These are phyloP conservation scores for Pyrenochaeta sp. DNA, from an alignment of 2,329 filamentous ascomycete species.

Conservation along the genomic window DNA sequence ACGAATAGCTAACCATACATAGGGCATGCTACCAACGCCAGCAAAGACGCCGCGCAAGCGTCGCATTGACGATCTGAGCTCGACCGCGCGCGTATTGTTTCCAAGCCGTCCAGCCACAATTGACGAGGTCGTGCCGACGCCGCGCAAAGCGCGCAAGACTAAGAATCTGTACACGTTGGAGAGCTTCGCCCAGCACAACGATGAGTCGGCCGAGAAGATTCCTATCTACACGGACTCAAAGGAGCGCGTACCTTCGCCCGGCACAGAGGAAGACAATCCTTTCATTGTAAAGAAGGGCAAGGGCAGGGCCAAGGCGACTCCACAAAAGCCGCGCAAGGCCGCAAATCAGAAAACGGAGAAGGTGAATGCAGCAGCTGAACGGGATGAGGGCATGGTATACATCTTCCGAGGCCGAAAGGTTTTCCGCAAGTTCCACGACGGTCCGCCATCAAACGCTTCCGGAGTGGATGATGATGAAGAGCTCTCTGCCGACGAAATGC, in stretches of 20 bases:
- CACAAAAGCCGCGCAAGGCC: constrained; percentile 56
- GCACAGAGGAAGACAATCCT: constrained; percentile 73
- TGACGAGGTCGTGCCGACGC: constrained; percentile 66
- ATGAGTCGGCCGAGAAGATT: constrained; percentile 67
- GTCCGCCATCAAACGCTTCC: constrained; percentile 44
- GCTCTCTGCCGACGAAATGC: constrained; percentile 51
- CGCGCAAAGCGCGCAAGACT: constrained; percentile 65
- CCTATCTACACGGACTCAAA: constrained; percentile 81
- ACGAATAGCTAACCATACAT: constrained; percentile 8
- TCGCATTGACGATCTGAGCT: constrained; percentile 50
- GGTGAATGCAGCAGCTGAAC: constrained; percentile 69
- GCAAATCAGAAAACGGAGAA: constrained; percentile 66
- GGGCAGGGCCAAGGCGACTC: constrained; percentile 56
- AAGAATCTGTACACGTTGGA: constrained; percentile 58
- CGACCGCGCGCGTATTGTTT: constrained; percentile 64
- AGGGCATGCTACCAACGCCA: constrained; percentile 76
- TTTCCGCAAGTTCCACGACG: constrained; percentile 71
- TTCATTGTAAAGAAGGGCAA: constrained; percentile 67
- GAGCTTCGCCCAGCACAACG: constrained; percentile 57
- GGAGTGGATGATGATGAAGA: constrained; percentile 40
- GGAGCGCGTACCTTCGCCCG: constrained; percentile 74
- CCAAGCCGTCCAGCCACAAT: constrained; percentile 69
- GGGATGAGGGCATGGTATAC: constrained; percentile 77
- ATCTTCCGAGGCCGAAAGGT: constrained; percentile 83
- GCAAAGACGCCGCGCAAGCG: constrained; percentile 78